Evolutionary conservation across 1,284 basidiomycete species (phyloP), one percentile per base, ranked within the genome.

Genomic region (Lentinus polychrous): DNA sequence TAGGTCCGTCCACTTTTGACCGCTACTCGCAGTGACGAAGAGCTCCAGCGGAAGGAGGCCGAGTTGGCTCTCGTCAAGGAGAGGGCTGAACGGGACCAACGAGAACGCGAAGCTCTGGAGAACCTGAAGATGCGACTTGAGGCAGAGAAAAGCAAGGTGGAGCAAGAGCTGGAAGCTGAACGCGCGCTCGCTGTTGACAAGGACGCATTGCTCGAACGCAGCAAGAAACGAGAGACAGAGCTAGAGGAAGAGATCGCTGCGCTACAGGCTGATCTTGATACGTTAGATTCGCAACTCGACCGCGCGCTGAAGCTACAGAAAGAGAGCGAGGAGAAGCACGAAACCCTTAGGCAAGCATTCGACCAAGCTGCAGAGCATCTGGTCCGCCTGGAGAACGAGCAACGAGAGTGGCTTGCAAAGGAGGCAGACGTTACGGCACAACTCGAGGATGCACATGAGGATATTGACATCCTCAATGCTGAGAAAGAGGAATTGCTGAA

Each of bases 1-100:
- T 55, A 88, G 85, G 81, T 99, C 20, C 86, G 94, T 40, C 96
- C 96, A 0, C 66, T 99, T 11, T 78, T 99, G 10, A 90, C 91
- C 14, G 95, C 94, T 1, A 97, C 95, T 1, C 75, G 93, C 18
- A 88, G 84, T 54, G 95, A 99, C 60, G 93, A 96, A 36, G 95
- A 97, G 65, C 76, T 98, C 8, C 79, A 87, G 24, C 79, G 80
- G 63, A 95, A 96, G 66, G 90, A 96, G 52, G 78, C 85, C 2
- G 95, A 99, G 64, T 72, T 98, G 22, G 73, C 79, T 1, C 69
- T 93, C 38, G 79, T 85, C 48, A 89, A 85, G 62, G 94, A 97
- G 61, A 75, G 86, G 8, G 91, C 90, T 0, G 90, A 94, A 62
- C 79, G 87, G 22, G 94, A 96, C 49, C 81, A 86, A 52, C 75